Evolutionary conservation across 805 yeast species (phyloP), one percentile per base, ranked within the genome.

Genomic region (Candida dajiaensis): DNA sequence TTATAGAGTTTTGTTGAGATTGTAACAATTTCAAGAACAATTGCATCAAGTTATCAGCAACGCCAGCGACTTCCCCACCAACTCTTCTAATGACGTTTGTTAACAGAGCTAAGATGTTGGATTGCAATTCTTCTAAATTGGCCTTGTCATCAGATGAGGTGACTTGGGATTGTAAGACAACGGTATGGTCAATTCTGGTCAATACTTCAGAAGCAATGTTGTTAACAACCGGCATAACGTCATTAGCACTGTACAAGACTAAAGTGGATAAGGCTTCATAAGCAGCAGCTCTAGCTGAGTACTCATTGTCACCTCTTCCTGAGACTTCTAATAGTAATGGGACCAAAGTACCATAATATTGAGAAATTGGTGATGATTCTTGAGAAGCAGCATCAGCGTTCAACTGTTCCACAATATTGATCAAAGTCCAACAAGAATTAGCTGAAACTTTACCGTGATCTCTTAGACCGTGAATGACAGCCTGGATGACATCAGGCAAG

Each of bases 371-470:
- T 28, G 86, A 79, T 12, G 85, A 70, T 18, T 59, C 69, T 38
- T 64, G 65, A 31, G 66, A 63, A 2, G 76, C 70, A 11, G 80
- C 80, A 45, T 77, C 78, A 16, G 69, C 64, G 29, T 75, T 70
- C 48, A 90, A 69, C 67, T 89, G 96, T 66, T 92, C 98, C 23
- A 87, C 77, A 53, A 94, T 73, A 65, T 94, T 94, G 68, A 94
- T 94, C 51, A 94, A 73, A 6, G 97, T 83, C 99, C 99, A 94
- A 67, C 98, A 89, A 68, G 97, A 89, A 71, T 94, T 94, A n/a
- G 97, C 89, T 3, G 90, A 78, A 29, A 94, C 96, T 67, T 86
- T 88, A 31, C 97, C 89, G 64, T 89, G 95, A 65, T 90, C 98
- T 54, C 77, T 78, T 53, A 94, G 73, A n/a, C 99, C 99, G 35